Percentiles rank a stretch among this genome's conserved stretches.
phyloP scores from a whole-genome alignment of 192 early-diverging fungal species.

The Gigaspora rosea region DNA sequence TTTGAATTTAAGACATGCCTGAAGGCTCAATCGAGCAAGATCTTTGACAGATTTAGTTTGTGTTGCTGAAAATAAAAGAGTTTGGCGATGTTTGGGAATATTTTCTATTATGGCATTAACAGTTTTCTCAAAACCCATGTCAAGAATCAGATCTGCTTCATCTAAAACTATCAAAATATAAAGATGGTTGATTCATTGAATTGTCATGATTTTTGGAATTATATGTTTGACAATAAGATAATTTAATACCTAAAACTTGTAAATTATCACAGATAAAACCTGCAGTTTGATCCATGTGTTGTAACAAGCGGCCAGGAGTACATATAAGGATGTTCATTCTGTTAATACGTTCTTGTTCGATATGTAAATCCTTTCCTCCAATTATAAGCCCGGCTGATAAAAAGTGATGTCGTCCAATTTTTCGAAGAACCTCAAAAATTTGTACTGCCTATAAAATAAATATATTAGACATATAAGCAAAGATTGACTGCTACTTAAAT shows the following conservation, averaged over 20 bases:
- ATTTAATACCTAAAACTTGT: conserved; percentile 60
- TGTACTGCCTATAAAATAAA: conserved; percentile 67
- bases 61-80: conserved; percentile 95
- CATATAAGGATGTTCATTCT: conserved; percentile 83
- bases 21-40: conserved; percentile 85
- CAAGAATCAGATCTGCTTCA: conserved; percentile 85
- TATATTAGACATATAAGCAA: neutral
- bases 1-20: conserved; percentile 37
- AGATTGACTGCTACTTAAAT: neutral
- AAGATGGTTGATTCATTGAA: neutral
- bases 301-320: conserved; percentile 81
- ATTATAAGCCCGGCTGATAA: conserved; percentile 96
- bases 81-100: conserved; percentile 84
- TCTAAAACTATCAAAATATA: conserved; percentile 59
- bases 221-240: conserved; percentile 14
- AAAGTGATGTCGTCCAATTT: conserved; percentile 68
- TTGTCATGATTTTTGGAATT: neutral
- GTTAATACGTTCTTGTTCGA: conserved; percentile 70
- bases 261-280: conserved; percentile 86
- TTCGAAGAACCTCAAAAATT: conserved; percentile 86
- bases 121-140: conserved; percentile 83
- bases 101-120: conserved; percentile 84
- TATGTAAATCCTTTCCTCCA: conserved; percentile 87
- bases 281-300: conserved; percentile 90
- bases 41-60: conserved; percentile 97